Evolutionary conservation across 2,329 filamentous ascomycete species (phyloP), one percentile per base, ranked within the genome.

Genomic region (Pleoardoris graminearum): DNA sequence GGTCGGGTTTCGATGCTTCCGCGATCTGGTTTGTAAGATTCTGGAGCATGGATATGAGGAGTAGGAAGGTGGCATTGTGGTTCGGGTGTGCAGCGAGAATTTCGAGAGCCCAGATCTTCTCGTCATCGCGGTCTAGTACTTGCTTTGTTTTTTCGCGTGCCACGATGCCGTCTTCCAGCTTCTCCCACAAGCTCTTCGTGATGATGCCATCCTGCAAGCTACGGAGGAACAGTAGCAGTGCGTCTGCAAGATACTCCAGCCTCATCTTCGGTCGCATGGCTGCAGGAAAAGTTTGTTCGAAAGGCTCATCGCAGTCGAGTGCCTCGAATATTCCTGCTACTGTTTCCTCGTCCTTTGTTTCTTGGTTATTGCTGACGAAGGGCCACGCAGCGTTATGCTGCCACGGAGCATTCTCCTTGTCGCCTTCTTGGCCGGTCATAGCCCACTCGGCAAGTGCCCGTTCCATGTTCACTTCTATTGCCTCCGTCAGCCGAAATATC

Each of bases 1-100:
- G 53, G 0, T 63, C 60, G 5, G 65, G 52, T 50, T 60, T 60
- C 4, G 60, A 61, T 23, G 64, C 56, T 29, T 60, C 59, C 50
- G 77, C 66, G 6, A 86, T 72, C 62, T 87, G 84, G 29, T 77
- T 76, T 23, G 80, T 75, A 32, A 88, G 79, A 10, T 81, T 79
- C 19, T 80, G 79, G 10, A 97, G 79, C 74, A 91, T 92, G 7
- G 89, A 86, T 0, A 88, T 90, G 14, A 97, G 77, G 59, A 97
- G 91, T 2, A 96, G 89, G 66, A 97, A 96, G 0, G 89, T 88
- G 50, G 96, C 92, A 67, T 91, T 94, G 74, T 96, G 88, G 44
- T 87, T 87, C 0, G 91, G 68, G 1, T 67, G 89, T 0, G 84
- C 81, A 1, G 82, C 78, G 2, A 97, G 80, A 2, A 87, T 81